Conservation (phyloP, 768 basidiomycete species). For the Tephrocybe sp. region DNA sequence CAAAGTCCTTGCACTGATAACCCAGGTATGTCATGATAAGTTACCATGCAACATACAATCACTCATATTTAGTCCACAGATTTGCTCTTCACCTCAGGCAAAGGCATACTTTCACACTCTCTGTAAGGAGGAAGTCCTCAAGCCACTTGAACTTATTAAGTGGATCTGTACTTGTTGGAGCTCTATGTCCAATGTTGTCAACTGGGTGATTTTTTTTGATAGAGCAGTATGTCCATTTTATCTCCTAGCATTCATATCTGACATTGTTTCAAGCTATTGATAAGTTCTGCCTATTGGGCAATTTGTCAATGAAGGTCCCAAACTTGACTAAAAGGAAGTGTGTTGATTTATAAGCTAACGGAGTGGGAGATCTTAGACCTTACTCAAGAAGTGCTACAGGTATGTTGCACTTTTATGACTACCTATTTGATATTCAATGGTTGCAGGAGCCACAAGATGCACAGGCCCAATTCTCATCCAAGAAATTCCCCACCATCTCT, state of each 20-base stretch:
- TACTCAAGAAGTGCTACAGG: conserved; percentile 23
- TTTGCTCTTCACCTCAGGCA: conserved; percentile 25
- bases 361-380: conserved; percentile 26
- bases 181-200: conserved; percentile 25
- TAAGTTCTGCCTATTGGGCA: conserved; percentile 20
- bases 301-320: conserved; percentile 21
- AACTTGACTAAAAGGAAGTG: conserved; percentile 26
- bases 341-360: conserved; percentile 19
- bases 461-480: conserved; percentile 23
- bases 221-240: conserved; percentile 6
- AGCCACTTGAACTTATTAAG: conserved; percentile 23
- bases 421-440: neutral
- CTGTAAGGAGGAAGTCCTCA: conserved; percentile 18
- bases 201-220: conserved; percentile 12
- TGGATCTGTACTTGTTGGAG: conserved; percentile 29
- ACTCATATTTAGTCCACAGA: conserved; percentile 10
- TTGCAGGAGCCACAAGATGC: conserved; percentile 21
- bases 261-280: conserved; percentile 15
- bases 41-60: neutral
- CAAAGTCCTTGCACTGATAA: conserved; percentile 22
- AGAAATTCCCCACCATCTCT: conserved; percentile 23
- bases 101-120: conserved; percentile 20
- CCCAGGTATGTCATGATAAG: conserved; percentile 18
- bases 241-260: neutral
- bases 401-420: neutral